Evolutionary conservation across 148 eudicot genomes (phyloP).

Genomic region (Tetragonia tetragonoides): DNA sequence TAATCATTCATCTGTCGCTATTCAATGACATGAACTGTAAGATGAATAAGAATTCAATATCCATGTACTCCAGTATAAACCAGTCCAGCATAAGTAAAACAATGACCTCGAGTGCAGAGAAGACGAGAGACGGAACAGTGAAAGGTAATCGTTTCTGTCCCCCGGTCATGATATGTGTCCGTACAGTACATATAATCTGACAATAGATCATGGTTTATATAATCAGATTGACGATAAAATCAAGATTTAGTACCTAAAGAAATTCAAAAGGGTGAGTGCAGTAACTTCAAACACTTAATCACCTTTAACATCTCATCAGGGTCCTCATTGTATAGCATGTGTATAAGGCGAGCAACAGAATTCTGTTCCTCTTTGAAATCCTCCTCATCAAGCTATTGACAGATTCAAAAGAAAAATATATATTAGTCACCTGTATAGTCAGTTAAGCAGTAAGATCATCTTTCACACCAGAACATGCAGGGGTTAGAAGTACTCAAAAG

Average conservation of each 20-base stretch:
- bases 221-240: neutral
- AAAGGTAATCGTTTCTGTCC: constrained; percentile 87
- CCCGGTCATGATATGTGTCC: constrained; percentile 80
- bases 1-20: neutral
- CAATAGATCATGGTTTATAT: constrained; percentile 5
- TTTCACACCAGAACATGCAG: neutral
- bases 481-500: neutral
- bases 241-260: neutral
- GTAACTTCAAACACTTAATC: constrained; percentile 15
- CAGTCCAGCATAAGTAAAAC: neutral
- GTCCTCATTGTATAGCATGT: constrained; percentile 84
- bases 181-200: constrained; percentile 86
- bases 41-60: neutral
- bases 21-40: neutral
- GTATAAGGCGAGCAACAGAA: constrained; percentile 95
- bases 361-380: constrained; percentile 96
- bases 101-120: constrained; percentile 84
- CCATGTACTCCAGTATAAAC: neutral
- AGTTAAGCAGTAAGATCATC: constrained; percentile 2
- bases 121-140: constrained; percentile 87
- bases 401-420: constrained; percentile 9
- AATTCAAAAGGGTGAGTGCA: neutral
- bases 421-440: constrained; percentile 1
- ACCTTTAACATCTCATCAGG: constrained; percentile 98
- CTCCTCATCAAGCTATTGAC: constrained; percentile 79